phyloP scores from a whole-genome alignment of 129 eudicot genomes.

The Ambrosia artemisiifolia region DNA sequence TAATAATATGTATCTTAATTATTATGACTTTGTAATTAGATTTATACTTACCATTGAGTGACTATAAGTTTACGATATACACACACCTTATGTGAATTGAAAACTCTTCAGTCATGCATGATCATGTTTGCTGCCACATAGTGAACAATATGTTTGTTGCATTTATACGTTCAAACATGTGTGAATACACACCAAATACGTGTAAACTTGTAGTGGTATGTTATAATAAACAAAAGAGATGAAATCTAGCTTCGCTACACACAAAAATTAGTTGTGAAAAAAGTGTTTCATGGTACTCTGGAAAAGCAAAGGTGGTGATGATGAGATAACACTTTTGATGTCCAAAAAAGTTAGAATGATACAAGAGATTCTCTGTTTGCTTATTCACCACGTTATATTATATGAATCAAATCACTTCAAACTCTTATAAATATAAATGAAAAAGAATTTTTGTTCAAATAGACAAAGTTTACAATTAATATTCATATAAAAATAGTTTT shows the following conservation, averaged over 20 bases:
- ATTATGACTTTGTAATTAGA: neutral
- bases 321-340: conserved; percentile 16
- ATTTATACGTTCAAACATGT: neutral
- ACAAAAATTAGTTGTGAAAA: neutral
- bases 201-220: neutral
- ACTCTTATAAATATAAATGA: neutral
- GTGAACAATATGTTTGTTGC: too few species aligned
- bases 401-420: neutral
- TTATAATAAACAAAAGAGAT: too few species aligned
- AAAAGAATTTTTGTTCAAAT: neutral
- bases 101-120: too few species aligned
- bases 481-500: neutral
- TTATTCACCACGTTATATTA: conserved; percentile 19
- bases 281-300: conserved; percentile 14
- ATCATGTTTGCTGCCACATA: too few species aligned
- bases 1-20: neutral
- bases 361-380: conserved; percentile 25
- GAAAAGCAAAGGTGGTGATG: conserved; percentile 24
- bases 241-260: neutral
- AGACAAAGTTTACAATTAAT: neutral
- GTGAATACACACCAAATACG: neutral
- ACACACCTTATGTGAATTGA: too few species aligned
- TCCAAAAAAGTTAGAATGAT: conserved; percentile 21
- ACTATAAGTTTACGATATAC: too few species aligned
- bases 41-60: neutral